A percentile compares a stretch with the other conserved stretches of the same genome.
Conservation (phyloP, 192 early-diverging fungal genomes). For the Coemansia javaensis region DNA sequence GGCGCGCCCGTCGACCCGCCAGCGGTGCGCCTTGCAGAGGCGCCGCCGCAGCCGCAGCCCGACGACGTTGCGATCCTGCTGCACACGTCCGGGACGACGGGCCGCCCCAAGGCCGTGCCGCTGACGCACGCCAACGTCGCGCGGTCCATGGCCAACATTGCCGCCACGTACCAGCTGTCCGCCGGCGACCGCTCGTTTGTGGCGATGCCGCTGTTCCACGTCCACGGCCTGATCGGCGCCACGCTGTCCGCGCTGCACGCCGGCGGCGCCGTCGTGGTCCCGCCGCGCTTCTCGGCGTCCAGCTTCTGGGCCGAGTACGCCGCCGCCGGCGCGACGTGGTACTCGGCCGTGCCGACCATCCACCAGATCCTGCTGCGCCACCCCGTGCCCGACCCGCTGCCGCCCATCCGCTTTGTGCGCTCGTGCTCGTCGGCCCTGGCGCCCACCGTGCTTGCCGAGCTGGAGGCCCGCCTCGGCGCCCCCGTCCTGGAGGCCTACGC, state of each 20-base stretch:
- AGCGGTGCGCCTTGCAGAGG: slow-evolving; percentile 2
- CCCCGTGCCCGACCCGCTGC: slow-evolving; percentile 20
- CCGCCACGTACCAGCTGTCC: slow-evolving; percentile 60
- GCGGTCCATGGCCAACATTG: slow-evolving; percentile 69
- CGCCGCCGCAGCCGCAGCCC: slow-evolving; percentile 21
- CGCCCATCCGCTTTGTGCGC: slow-evolving; percentile 69
- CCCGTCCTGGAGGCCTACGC: slow-evolving; percentile 81
- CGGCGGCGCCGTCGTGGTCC: slow-evolving; percentile 67
- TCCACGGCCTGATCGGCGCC: slow-evolving; percentile 77
- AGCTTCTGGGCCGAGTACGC: slow-evolving; percentile 73
- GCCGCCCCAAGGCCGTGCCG: slow-evolving; percentile 73
- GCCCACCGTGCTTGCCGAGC: slow-evolving; percentile 58
- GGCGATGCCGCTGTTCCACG: slow-evolving; percentile 86
- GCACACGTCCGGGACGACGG: slow-evolving; percentile 80
- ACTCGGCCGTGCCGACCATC: slow-evolving; percentile 78
- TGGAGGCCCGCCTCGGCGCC: slow-evolving; percentile 62
- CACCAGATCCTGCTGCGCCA: slow-evolving; percentile 72
- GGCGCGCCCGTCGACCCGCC: slow-evolving; percentile 13
- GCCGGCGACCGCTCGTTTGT: slow-evolving; percentile 61
- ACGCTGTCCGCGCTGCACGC: slow-evolving; percentile 63
- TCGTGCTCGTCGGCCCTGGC: slow-evolving; percentile 75
- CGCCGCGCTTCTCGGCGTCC: slow-evolving; percentile 63
- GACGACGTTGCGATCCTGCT: slow-evolving; percentile 68
- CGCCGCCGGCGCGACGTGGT: slow-evolving; percentile 60
- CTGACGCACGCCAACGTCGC: slow-evolving; percentile 73